phyloP scores from a whole-genome alignment of 495 filamentous ascomycete genomes.

The Sordaria brevicollis region DNA sequence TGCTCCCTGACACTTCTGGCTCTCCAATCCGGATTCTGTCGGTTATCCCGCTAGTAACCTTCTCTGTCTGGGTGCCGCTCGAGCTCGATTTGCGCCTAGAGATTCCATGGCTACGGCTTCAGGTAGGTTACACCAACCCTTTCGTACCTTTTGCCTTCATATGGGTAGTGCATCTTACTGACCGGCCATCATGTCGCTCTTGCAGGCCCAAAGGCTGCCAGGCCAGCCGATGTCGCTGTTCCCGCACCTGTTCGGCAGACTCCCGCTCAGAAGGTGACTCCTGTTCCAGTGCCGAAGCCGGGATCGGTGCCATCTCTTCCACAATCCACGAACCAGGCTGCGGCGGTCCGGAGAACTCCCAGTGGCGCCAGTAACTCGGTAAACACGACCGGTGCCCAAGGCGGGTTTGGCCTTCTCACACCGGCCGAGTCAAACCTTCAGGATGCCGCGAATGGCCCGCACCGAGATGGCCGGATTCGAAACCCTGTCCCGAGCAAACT shows the following conservation, averaged over 20 bases:
- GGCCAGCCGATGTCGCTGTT: neutral
- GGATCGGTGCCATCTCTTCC: conserved; percentile 11
- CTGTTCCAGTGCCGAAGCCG: conserved; percentile 15
- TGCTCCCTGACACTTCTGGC: neutral
- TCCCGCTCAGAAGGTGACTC: conserved; percentile 8
- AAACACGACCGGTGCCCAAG: neutral
- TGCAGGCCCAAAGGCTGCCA: conserved; percentile 9
- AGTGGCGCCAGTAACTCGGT: neutral
- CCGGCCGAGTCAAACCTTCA: conserved; percentile 10
- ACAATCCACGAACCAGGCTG: neutral
- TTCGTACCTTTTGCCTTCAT: neutral
- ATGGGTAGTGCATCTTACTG: conserved; percentile 1
- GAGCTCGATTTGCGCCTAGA: neutral
- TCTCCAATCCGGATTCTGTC: neutral
- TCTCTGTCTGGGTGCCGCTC: neutral
- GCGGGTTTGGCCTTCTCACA: conserved; percentile 6
- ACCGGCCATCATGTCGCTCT: neutral
- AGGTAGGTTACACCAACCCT: conserved; percentile 6
- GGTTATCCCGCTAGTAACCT: neutral
- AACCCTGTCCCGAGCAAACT: conserved; percentile 48
- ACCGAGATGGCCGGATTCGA: conserved; percentile 42
- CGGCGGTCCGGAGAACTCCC: conserved; percentile 2
- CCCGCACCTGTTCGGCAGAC: conserved; percentile 1
- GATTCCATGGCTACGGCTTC: conserved; percentile 6
- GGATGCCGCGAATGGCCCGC: conserved; percentile 13